Evolutionary conservation across 208 protist species (phyloP).

Genomic region (Trypanosoma melophagium): DNA sequence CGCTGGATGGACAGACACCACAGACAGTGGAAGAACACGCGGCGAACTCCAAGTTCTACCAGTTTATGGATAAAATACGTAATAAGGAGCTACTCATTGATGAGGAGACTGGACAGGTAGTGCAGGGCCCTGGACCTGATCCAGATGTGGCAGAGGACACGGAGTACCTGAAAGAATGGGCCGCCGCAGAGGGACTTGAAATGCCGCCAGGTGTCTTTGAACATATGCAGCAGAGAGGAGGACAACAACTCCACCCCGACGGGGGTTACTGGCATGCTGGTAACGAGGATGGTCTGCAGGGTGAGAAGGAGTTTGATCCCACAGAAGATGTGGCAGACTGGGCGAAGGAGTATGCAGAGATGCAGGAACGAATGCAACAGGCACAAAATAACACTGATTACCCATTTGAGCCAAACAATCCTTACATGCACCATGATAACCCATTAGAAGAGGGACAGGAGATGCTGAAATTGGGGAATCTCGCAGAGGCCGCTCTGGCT

Average conservation of each 20-base stretch:
- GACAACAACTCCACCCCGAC: background rate
- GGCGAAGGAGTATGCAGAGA: slow-evolving; percentile 72
- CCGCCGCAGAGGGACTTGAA: slow-evolving; percentile 47
- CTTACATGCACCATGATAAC: slow-evolving; percentile 76
- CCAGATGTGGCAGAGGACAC: slow-evolving; percentile 48
- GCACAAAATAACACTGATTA: slow-evolving; percentile 77
- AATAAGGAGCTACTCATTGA: slow-evolving; percentile 78
- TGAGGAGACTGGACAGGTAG: slow-evolving; percentile 73
- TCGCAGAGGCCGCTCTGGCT: slow-evolving; percentile 85
- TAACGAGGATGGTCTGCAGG: slow-evolving; percentile 15
- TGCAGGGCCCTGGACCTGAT: slow-evolving; percentile 69
- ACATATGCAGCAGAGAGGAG: slow-evolving; percentile 4
- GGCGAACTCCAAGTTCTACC: slow-evolving; percentile 68
- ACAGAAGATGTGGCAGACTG: slow-evolving; percentile 64
- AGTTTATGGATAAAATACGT: slow-evolving; percentile 79
- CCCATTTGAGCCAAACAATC: slow-evolving; percentile 88
- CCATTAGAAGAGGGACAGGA: slow-evolving; percentile 73
- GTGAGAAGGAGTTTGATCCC: background rate
- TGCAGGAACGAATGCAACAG: slow-evolving; percentile 51
- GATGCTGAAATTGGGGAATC: slow-evolving; percentile 72
- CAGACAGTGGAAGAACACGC: slow-evolving; percentile 63
- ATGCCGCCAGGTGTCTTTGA: slow-evolving; percentile 52
- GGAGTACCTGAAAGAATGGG: slow-evolving; percentile 56
- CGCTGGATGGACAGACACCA: slow-evolving; percentile 39
- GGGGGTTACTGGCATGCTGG: slow-evolving; percentile 14